Base-by-base conservation (phyloP, 2,329 filamentous ascomycete genomes). In the Colletotrichum lupini region DNA sequence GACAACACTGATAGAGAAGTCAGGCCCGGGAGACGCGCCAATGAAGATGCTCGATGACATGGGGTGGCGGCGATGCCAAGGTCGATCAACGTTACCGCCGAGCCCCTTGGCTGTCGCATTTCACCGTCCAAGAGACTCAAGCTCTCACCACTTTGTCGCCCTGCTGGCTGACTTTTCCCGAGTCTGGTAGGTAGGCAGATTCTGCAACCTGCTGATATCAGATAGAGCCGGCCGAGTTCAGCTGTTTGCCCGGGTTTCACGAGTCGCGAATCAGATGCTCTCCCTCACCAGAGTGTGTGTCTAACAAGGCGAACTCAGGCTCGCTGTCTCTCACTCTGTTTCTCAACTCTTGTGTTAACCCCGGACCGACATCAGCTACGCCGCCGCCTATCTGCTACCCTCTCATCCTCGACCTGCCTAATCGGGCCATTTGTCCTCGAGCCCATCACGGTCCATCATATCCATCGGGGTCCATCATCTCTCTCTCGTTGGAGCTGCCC, bases 31-130 rank as follows among this genome's bases (percentile, higher is more conserved):
- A 28, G 32, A 62, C 60, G 67, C 67, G 49, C 71, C 67, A 73
- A 73, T 73, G 19, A 61, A 30, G 14, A 28, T 56, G 22, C 46
- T 24, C 32, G 60, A 37, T 22, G 19, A 30, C 12, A 30, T 32
- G n/a, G 28, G 42, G 62, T 66, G 73, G 70, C 73, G 66, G 16
- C 57, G 42, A 64, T 75, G 73, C 73, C 66, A 75, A 75, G 73
- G 46, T 73, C 66, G 73, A 74, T 74, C 73, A 75, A 67, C 60
- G 73, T 69, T 68, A 32, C 49, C 46, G 65, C 66, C 73, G 64
- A 74, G 59, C 32, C 19, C 30, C 69, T 73, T 57, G 70, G 68
- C 68, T n/a, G 56, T 57, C 37, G 68, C 68, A 72, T 72, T 67
- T 8, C 30, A 30, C 55, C n/a, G 42, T n/a, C 46, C 7, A 49